These are phyloP conservation scores for Bipolaris zeicola DNA, from an alignment of 2,329 filamentous ascomycete species.

Conservation along the genomic window DNA sequence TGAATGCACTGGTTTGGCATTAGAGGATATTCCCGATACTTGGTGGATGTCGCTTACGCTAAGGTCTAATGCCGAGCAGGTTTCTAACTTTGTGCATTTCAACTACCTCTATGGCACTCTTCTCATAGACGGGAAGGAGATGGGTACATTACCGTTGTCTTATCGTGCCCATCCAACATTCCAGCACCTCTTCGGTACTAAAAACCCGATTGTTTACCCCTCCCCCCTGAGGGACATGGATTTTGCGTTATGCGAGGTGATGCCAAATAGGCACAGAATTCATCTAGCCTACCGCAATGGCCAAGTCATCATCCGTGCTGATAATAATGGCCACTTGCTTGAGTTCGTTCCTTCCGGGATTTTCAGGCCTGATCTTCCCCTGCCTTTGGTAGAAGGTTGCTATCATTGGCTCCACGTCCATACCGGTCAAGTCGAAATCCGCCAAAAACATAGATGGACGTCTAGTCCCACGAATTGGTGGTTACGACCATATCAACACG, in stretches of 20 bases:
- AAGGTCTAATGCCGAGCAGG: slow-evolving; percentile 30
- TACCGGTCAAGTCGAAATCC: slow-evolving; percentile 57
- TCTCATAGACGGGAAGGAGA: slow-evolving; percentile 55
- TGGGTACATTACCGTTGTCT: slow-evolving; percentile 60
- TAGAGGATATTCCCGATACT: slow-evolving; percentile 17
- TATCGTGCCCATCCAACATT: slow-evolving; percentile 55
- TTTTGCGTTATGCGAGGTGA: slow-evolving; percentile 44
- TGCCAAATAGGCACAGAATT: slow-evolving; percentile 51
- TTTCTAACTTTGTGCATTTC: slow-evolving; percentile 45
- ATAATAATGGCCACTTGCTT: slow-evolving; percentile 26
- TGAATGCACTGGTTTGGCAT: slow-evolving; percentile 10
- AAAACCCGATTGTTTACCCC: slow-evolving; percentile 58
- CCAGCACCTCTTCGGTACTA: slow-evolving; percentile 60
- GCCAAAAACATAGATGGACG: slow-evolving; percentile 54
- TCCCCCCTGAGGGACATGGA: slow-evolving; percentile 61
- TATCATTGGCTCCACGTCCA: slow-evolving; percentile 65
- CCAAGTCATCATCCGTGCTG: slow-evolving; percentile 54
- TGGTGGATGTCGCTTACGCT: slow-evolving; percentile 45
- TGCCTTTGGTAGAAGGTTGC: slow-evolving; percentile 57
- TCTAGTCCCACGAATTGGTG: slow-evolving; percentile 48
- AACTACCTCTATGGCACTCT: slow-evolving; percentile 57
- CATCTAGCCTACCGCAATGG: slow-evolving; percentile 60
- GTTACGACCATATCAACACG: slow-evolving; percentile 37
- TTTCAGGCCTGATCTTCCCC: slow-evolving; percentile 52
- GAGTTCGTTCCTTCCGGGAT: slow-evolving; percentile 45